These are phyloP conservation scores for Sphaerulina vaccinii DNA, from an alignment of 2,329 filamentous ascomycete genomes.

Conservation along the genomic window DNA sequence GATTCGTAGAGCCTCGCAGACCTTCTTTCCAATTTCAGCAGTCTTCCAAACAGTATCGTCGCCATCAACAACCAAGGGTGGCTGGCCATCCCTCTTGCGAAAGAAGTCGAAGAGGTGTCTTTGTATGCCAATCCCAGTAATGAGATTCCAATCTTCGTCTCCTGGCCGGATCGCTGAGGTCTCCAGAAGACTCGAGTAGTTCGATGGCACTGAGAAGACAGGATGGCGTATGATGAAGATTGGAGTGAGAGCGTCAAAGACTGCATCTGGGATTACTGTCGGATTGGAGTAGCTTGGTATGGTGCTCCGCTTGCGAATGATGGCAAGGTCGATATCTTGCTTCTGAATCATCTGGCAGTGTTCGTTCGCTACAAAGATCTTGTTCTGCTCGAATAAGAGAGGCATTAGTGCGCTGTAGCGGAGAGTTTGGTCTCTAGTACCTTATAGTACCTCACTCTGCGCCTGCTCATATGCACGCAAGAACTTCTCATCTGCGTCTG, in stretches of 20 bases:
- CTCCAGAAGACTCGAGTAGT: neutral
- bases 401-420: too few species aligned
- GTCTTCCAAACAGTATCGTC: constrained; percentile 10
- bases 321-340: neutral
- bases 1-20: constrained; percentile 1
- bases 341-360: constrained; percentile 3
- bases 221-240: constrained; percentile 11
- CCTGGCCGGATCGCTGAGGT: neutral
- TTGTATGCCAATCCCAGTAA: neutral
- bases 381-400: too few species aligned
- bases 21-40: neutral
- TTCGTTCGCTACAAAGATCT: neutral
- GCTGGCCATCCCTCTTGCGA: neutral
- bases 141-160: neutral
- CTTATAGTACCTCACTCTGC: neutral
- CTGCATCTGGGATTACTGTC: neutral
- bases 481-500: neutral
- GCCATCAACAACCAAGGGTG: constrained; percentile 1
- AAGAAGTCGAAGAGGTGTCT: constrained; percentile 9
- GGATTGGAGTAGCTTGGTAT: neutral
- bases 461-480: neutral
- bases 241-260: neutral
- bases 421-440: too few species aligned
- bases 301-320: neutral
- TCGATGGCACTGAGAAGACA: neutral